These are phyloP conservation scores for Escallonia rubra DNA, from an alignment of 129 eudicot genomes.

Conservation along the genomic window DNA sequence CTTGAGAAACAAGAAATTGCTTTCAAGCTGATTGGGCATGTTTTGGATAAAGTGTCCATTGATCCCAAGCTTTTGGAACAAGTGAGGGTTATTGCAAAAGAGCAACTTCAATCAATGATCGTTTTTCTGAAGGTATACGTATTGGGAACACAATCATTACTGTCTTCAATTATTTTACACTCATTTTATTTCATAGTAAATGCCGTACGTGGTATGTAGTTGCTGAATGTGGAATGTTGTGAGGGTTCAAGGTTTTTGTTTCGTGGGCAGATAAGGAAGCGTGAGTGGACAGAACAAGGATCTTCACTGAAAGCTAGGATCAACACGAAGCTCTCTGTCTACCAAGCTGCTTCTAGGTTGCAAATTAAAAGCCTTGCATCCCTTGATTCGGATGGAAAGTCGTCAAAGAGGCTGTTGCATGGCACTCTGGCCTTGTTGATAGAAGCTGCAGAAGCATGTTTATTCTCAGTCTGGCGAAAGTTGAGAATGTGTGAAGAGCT, in stretches of 20 bases:
- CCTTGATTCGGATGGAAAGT: slow-evolving; percentile 75
- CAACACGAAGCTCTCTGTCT: slow-evolving; percentile 72
- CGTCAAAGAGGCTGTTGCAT: slow-evolving; percentile 68
- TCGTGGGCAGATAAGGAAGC: slow-evolving; percentile 81
- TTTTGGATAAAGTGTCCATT: slow-evolving; percentile 46
- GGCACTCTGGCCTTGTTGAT: slow-evolving; percentile 72
- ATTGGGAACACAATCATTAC: slow-evolving; percentile 1
- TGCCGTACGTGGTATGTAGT: too few relatives aligned
- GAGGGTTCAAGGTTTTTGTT: slow-evolving; percentile 17
- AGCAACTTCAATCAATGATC: slow-evolving; percentile 65
- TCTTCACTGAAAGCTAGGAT: slow-evolving; percentile 65
- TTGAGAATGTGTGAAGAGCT: slow-evolving; percentile 92
- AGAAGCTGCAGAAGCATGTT: slow-evolving; percentile 90
- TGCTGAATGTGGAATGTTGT: too few relatives aligned
- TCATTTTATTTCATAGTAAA: too few relatives aligned
- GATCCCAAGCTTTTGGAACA: slow-evolving; percentile 70
- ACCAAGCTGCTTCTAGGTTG: slow-evolving; percentile 63
- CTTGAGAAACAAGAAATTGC: slow-evolving; percentile 85
- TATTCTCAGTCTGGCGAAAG: slow-evolving; percentile 84
- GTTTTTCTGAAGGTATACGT: slow-evolving; percentile 64
- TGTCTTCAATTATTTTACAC: background rate
- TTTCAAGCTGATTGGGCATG: slow-evolving; percentile 53
- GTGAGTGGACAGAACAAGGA: slow-evolving; percentile 87
- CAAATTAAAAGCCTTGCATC: slow-evolving; percentile 52
- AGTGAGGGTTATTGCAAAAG: slow-evolving; percentile 59